Percentiles rank a stretch among this genome's conserved stretches.
phyloP scores from a whole-genome alignment of 2,329 filamentous ascomycete species.

The Penicillium nordicum region DNA sequence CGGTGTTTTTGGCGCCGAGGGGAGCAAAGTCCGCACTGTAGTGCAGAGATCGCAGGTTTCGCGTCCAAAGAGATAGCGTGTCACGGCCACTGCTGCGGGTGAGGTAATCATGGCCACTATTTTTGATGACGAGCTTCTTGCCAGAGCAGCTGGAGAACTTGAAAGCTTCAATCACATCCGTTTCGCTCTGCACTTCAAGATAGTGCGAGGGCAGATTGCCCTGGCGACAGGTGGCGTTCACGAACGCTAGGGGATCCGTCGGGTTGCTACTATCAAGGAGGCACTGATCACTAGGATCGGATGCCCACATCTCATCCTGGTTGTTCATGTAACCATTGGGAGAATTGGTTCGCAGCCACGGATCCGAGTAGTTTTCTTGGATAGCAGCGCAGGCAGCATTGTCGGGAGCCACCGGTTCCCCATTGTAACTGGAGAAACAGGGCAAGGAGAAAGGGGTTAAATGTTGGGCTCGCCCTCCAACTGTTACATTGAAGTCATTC shows the following conservation, averaged over 20 bases:
- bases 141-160: slow-evolving; percentile 11
- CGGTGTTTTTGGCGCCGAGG: not conserved
- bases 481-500: not conserved
- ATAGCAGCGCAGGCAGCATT: not conserved
- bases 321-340: slow-evolving; percentile 24
- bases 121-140: slow-evolving; percentile 26
- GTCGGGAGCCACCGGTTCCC: not conserved
- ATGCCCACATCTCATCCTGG: slow-evolving; percentile 22
- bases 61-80: slow-evolving; percentile 31
- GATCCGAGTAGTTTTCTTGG: slow-evolving; percentile 6
- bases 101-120: slow-evolving; percentile 37
- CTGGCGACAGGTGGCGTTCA: not conserved
- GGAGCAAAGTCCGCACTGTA: not conserved
- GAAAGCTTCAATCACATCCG: not conserved
- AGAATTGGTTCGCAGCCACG: slow-evolving; percentile 13
- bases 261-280: slow-evolving; percentile 17
- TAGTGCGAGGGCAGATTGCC: not conserved
- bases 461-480: not conserved
- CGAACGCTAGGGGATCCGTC: not conserved
- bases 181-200: not conserved
- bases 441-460: not conserved
- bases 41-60: slow-evolving; percentile 18
- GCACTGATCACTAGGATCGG: slow-evolving; percentile 16
- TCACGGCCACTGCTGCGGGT: slow-evolving; percentile 31
- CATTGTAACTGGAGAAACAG: not conserved